Evolutionary conservation across 2,329 filamentous ascomycete species (phyloP), one percentile per base, ranked within the genome.

Genomic region (Lachnellula hyalina): DNA sequence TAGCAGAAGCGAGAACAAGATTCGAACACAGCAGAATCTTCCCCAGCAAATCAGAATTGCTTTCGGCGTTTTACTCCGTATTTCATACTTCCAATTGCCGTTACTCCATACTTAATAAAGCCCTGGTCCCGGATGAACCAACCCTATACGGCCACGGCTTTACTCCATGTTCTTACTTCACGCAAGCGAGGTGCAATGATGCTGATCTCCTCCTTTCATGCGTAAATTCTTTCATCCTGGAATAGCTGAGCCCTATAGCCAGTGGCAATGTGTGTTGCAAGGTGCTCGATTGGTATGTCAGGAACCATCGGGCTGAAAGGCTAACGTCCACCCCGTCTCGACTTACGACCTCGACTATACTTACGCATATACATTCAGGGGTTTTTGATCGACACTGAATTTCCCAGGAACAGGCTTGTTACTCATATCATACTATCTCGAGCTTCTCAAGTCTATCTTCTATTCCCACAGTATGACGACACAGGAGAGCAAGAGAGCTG

Each of bases 201-300:
- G 55, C 48, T 47, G 55, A 56, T 59, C 54, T 47, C 51, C 48
- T 44, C 48, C 47, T 49, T 46, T 35, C 34, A 41, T 52, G 32
- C 49, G 4, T 50, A n/a, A n/a, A n/a, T 47, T 32, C 5, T 53
- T 32, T 17, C 9, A 60, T 42, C 58, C 58, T 49, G 41, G 58
- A 50, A 55, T 53, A 60, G 58, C 58, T 60, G 58, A 60, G 50
- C 51, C 50, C 45, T 56, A 52, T 54, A 53, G 41, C 32, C 40
- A 47, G 54, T 56, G 54, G 58, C 53, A 50, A 53, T 17, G 21
- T 23, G n/a, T 25, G 44, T 41, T 21, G n/a, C 42, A 53, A 40
- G 54, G 55, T 28, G 11, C 7, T 41, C 49, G 52, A 52, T 57
- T 47, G 44, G 15, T 23, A 53, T 53, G 54, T 41, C 55, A 60